Evolutionary conservation across 495 filamentous ascomycete species (phyloP).

Genomic region (Penicillium angulare): DNA sequence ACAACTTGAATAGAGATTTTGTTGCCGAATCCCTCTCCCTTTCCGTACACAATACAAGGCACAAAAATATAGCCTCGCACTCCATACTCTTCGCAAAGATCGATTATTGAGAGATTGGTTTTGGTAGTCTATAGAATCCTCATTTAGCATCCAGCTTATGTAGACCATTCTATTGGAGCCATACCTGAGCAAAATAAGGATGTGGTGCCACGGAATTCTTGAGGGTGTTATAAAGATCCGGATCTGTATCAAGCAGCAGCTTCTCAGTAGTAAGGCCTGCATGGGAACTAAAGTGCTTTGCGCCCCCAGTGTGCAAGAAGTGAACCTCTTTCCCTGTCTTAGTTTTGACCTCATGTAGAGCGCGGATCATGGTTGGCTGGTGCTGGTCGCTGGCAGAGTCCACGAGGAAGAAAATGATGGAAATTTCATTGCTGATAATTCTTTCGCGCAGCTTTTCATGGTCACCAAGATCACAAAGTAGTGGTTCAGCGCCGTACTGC

Average conservation of each 20-base stretch:
- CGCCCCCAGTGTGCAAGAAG: conserved; percentile 42
- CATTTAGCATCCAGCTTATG: neutral
- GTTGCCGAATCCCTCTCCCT: conserved; percentile 48
- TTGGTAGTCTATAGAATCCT: conserved; percentile 9
- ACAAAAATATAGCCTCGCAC: conserved; percentile 47
- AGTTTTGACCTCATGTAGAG: conserved; percentile 38
- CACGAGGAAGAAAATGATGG: conserved; percentile 35
- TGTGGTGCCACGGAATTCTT: conserved; percentile 18
- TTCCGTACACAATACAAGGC: conserved; percentile 50
- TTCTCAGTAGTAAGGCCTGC: conserved; percentile 26
- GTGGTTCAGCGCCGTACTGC: conserved; percentile 41
- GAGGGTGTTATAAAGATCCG: conserved; percentile 39
- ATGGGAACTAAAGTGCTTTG: conserved; percentile 34
- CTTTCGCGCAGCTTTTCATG: conserved; percentile 20
- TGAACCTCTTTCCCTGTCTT: conserved; percentile 39
- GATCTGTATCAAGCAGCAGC: conserved; percentile 41
- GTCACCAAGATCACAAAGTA: conserved; percentile 32
- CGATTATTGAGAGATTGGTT: conserved; percentile 37
- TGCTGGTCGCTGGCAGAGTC: neutral
- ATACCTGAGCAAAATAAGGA: neutral
- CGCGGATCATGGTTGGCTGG: conserved; percentile 35
- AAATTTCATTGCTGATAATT: conserved; percentile 43
- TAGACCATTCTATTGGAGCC: neutral
- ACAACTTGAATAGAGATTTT: conserved; percentile 48
- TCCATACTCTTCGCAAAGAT: conserved; percentile 31